Evolutionary conservation across 2,329 filamentous ascomycete genomes (phyloP).

Genomic region (Sordariomycetes sp.): DNA sequence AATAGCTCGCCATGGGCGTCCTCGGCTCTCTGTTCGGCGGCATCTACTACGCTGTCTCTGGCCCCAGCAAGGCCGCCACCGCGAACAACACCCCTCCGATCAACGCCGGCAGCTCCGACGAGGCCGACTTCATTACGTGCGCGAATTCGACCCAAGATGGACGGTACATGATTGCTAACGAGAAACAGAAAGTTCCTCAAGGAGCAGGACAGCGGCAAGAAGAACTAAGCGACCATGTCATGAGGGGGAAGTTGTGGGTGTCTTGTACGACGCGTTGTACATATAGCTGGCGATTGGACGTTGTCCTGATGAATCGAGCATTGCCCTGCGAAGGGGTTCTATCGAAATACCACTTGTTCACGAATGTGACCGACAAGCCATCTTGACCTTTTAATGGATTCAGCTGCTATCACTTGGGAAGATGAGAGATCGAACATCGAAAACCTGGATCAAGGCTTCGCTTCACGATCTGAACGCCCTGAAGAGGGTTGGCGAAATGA

Average conservation of each 20-base stretch:
- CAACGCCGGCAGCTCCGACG: constrained; percentile 52
- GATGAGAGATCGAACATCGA: too few species aligned
- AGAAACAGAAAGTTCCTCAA: constrained; percentile 27
- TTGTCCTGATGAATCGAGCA: neutral
- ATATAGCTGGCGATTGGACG: constrained; percentile 17
- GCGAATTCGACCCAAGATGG: constrained; percentile 17
- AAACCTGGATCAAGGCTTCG: too few species aligned
- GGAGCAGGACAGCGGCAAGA: constrained; percentile 24
- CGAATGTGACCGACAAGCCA: constrained; percentile 4
- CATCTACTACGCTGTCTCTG: constrained; percentile 31
- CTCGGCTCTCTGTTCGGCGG: constrained; percentile 42
- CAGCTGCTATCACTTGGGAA: too few species aligned
- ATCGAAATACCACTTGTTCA: too few species aligned
- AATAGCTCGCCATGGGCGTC: constrained; percentile 48
- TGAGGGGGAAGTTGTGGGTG: constrained; percentile 6
- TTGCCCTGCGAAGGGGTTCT: too few species aligned
- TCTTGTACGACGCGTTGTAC: constrained; percentile 23
- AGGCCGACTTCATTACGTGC: constrained; percentile 59
- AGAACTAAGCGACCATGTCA: constrained; percentile 20
- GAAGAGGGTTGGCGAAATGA: too few species aligned
- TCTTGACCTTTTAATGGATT: constrained; percentile 7
- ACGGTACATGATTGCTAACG: constrained; percentile 1
- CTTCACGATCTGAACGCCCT: too few species aligned
- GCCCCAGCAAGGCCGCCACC: constrained; percentile 32
- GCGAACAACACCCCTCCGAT: constrained; percentile 44